Evolutionary conservation across 2,329 filamentous ascomycete species (phyloP).

Genomic region (Neofusicoccum sp.): DNA sequence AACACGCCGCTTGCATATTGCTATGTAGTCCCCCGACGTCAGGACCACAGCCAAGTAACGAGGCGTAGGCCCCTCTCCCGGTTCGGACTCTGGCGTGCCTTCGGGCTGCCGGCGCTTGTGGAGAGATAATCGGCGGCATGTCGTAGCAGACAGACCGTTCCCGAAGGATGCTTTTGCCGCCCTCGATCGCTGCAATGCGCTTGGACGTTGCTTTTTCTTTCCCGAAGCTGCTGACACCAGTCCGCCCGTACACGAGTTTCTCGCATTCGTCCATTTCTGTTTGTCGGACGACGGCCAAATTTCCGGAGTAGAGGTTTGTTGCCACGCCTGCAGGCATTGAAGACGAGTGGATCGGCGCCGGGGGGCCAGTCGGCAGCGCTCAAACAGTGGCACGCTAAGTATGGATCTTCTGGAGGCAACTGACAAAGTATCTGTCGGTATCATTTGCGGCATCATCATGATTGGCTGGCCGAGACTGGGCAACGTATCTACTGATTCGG

Average conservation of each 20-base stretch:
- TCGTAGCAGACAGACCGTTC: background rate
- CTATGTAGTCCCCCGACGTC: background rate
- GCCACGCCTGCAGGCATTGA: background rate
- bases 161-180: slow-evolving; percentile 1
- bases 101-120: slow-evolving; percentile 1
- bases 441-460: background rate
- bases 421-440: background rate
- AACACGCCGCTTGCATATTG: background rate
- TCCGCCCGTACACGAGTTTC: too few species aligned
- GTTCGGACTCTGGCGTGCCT: background rate
- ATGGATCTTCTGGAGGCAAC: too few species aligned
- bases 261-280: too few species aligned
- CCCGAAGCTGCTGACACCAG: too few species aligned
- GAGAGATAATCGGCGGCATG: background rate
- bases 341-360: background rate
- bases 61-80: slow-evolving; percentile 5
- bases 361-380: background rate
- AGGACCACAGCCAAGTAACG: slow-evolving; percentile 5
- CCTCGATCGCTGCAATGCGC: background rate
- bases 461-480: background rate
- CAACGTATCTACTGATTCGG: background rate
- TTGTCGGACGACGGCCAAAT: too few species aligned
- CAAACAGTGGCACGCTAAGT: background rate
- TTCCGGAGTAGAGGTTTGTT: background rate
- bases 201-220: background rate